Evolutionary conservation across 2,329 filamentous ascomycete species (phyloP), one percentile per base, ranked within the genome.

Genomic region (Aureobasidium sp.): DNA sequence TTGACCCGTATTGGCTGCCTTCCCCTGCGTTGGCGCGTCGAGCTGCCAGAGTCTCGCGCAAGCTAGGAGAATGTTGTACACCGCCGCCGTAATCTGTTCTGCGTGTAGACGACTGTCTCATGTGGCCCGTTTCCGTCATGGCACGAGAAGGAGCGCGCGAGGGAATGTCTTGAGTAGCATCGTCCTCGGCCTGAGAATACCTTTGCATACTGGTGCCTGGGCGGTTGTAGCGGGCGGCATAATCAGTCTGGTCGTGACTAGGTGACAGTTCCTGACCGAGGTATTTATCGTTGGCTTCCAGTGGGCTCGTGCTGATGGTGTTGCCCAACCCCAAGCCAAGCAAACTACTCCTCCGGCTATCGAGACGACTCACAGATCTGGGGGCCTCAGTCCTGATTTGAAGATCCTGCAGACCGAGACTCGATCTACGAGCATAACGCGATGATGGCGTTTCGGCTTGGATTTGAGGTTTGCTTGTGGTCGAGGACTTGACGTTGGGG

Each of bases 101-200:
- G 12, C 52, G 44, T 12, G 44, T 37, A 15, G 57, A 60, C 20
- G 44, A 25, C 8, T 53, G 52, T 51, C 58, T 68, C 62, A 52
- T 63, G 47, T 55, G 61, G 4, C 74, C 71, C 62, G 76, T 71
- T 51, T 80, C 78, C 6, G 78, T 80, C 73, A 77, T 74, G 8
- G 79, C 78, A 37, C 79, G 76, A 17, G 78, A 80, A n/a, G 75
- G 76, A 8, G 77, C 74, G 25, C 79, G 75, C 14, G 77, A 64
- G 1, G 73, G 75, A 1, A 72, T 68, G 14, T 76, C 74, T n/a
- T 77, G 75, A 11, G 72, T 69, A 9, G 72, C 70, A 31, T 70
- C 68, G 15, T 68, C 66, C 22, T 71, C 71, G 8, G 68, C 70
- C 31, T 63, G 64, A 14, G 66, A 65, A 42, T 64, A 45, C 14